Conservation (phyloP, 148 eudicot species). For the Oxyria digyna region DNA sequence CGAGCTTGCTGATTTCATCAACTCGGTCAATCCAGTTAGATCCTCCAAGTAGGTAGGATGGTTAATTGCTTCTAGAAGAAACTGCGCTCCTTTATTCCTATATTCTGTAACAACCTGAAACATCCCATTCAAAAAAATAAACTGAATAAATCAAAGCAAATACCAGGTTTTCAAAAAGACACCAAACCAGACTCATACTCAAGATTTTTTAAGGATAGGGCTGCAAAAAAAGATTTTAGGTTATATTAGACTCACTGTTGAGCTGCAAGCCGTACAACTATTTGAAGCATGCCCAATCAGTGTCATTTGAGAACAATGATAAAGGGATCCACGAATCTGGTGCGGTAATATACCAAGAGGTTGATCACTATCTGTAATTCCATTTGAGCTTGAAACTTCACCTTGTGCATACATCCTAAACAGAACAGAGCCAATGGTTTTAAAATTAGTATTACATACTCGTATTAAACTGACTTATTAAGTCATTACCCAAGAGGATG, state of each 20-base stretch:
- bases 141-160: neutral
- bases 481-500: slow-evolving; percentile 64
- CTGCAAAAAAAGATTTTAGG: neutral
- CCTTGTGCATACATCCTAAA: slow-evolving; percentile 72
- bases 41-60: slow-evolving; percentile 94
- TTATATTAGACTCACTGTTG: slow-evolving; percentile 36
- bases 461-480: neutral
- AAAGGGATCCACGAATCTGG: slow-evolving; percentile 82
- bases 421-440: neutral
- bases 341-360: slow-evolving; percentile 93
- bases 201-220: too few relatives aligned
- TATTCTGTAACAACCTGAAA: slow-evolving; percentile 83
- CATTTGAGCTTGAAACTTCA: slow-evolving; percentile 51
- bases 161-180: too few relatives aligned
- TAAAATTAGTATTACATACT: neutral
- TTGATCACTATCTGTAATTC: slow-evolving; percentile 35
- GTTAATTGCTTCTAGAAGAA: slow-evolving; percentile 75
- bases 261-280: slow-evolving; percentile 85
- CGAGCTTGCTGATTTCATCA: slow-evolving; percentile 56
- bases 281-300: slow-evolving; percentile 83
- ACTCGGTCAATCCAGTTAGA: slow-evolving; percentile 78
- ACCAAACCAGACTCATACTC: too few relatives aligned
- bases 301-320: slow-evolving; percentile 89
- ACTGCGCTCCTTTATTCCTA: slow-evolving; percentile 50
- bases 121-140: neutral